phyloP scores from a whole-genome alignment of 2,329 filamentous ascomycete species.

The Cladophialophora exuberans region DNA sequence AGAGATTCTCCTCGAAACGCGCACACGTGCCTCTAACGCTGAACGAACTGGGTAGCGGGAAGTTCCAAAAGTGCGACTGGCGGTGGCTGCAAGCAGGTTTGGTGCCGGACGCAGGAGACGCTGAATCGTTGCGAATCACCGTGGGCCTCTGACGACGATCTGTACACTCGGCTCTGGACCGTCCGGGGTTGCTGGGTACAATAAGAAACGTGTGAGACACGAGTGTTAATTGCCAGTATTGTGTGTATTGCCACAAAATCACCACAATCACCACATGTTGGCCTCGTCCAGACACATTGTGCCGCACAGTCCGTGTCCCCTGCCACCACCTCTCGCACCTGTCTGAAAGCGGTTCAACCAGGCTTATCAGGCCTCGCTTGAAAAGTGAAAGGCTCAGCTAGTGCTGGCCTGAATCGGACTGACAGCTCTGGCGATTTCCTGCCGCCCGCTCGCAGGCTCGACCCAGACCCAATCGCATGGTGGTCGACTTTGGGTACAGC shows the following conservation, averaged over 20 bases:
- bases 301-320: constrained; percentile 10
- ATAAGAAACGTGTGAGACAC: constrained; percentile 28
- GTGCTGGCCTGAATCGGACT: constrained; percentile 12
- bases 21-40: constrained; percentile 19
- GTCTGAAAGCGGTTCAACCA: neutral
- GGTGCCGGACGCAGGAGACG: no score
- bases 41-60: no score
- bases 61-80: no score
- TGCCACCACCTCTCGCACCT: constrained; percentile 9
- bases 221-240: constrained; percentile 9
- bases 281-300: constrained; percentile 4
- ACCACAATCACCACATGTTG: constrained; percentile 4
- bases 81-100: constrained; percentile 11
- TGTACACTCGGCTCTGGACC: constrained; percentile 9
- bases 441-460: constrained; percentile 7
- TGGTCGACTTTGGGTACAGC: neutral
- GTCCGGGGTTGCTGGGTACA: constrained; percentile 12
- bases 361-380: neutral
- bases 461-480: constrained; percentile 19
- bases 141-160: constrained; percentile 8
- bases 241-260: neutral
- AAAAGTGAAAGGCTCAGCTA: constrained; percentile 13
- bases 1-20: constrained; percentile 5
- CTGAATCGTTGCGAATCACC: constrained; percentile 29
- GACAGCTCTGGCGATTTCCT: constrained; percentile 1